Conservation (phyloP, 805 yeast genomes). For the Saturnispora quitensis region DNA sequence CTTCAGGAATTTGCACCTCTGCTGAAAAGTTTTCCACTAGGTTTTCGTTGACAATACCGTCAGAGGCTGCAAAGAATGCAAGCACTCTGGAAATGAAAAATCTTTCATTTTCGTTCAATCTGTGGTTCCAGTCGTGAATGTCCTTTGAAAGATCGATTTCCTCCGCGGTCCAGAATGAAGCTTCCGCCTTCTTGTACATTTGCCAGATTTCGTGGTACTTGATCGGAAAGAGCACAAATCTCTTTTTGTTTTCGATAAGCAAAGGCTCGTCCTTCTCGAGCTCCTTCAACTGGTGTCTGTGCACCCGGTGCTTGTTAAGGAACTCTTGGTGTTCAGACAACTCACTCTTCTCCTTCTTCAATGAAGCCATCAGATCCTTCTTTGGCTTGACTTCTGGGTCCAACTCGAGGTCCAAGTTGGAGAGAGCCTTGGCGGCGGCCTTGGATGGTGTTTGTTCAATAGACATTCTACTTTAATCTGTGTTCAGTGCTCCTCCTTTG, state of each 20-base stretch:
- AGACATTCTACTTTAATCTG: conserved; percentile 29
- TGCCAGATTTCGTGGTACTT: conserved; percentile 98
- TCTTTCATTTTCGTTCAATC: conserved; percentile 83
- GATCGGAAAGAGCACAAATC: conserved; percentile 93
- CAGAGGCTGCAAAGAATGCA: conserved; percentile 98
- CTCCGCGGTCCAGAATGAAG: conserved; percentile 99
- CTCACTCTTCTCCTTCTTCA: conserved; percentile 15
- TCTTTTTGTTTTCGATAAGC: conserved; percentile 70
- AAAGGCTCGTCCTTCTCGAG: conserved; percentile 85
- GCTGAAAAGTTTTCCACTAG: conserved; percentile 95
- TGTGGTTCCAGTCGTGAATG: conserved; percentile 83
- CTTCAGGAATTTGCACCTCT: conserved; percentile 95
- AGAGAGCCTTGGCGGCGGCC: conserved; percentile 48
- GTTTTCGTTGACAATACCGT: conserved; percentile 97
- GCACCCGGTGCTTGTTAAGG: conserved; percentile 52
- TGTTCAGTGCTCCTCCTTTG: background rate
- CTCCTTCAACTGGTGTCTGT: conserved; percentile 65
- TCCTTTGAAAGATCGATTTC: conserved; percentile 95
- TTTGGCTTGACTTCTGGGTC: conserved; percentile 24
- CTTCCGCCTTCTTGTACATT: conserved; percentile 97
- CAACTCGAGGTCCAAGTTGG: conserved; percentile 38
- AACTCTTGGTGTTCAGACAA: conserved; percentile 42
- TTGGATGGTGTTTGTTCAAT: conserved; percentile 66
- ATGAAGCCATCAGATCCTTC: conserved; percentile 26
- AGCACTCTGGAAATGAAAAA: conserved; percentile 85